Conservation (phyloP, 345 rosid genomes). For the Eucalyptus curtisii region DNA sequence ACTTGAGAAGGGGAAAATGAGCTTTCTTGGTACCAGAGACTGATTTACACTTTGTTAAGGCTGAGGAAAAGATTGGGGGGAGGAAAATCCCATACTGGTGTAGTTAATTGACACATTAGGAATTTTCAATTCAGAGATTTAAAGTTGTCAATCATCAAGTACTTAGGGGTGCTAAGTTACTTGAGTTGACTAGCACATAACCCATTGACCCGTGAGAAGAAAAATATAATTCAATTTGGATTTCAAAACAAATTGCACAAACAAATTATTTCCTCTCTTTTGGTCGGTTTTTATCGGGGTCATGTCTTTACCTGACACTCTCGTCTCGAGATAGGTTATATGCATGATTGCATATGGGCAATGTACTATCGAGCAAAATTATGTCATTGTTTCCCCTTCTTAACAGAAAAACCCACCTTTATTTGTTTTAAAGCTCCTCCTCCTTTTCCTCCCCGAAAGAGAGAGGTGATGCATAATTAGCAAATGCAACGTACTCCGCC, state of each 20-base stretch:
- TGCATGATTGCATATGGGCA: neutral
- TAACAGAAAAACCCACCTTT: neutral
- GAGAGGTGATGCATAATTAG: neutral
- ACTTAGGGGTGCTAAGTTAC: rapidly evolving
- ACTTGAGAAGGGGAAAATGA: neutral
- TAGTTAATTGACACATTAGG: rapidly evolving
- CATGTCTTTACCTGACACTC: neutral
- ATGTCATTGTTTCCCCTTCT: neutral
- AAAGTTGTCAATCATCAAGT: neutral
- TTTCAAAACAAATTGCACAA: neutral
- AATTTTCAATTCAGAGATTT: neutral
- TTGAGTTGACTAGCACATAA: neutral
- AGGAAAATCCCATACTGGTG: rapidly evolving
- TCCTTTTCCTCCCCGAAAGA: neutral
- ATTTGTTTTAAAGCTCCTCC: neutral
- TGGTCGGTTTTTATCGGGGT: too few species aligned
- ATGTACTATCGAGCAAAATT: neutral
- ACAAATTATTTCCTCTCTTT: neutral
- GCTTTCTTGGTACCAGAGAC: neutral
- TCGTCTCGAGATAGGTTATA: neutral
- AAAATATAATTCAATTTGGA: neutral
- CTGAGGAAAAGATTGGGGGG: neutral
- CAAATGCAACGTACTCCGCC: neutral
- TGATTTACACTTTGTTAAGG: neutral
- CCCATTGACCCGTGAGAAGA: neutral